Conservation (phyloP, 176 grass and related monocot genomes). For the Oryza australiensis region DNA sequence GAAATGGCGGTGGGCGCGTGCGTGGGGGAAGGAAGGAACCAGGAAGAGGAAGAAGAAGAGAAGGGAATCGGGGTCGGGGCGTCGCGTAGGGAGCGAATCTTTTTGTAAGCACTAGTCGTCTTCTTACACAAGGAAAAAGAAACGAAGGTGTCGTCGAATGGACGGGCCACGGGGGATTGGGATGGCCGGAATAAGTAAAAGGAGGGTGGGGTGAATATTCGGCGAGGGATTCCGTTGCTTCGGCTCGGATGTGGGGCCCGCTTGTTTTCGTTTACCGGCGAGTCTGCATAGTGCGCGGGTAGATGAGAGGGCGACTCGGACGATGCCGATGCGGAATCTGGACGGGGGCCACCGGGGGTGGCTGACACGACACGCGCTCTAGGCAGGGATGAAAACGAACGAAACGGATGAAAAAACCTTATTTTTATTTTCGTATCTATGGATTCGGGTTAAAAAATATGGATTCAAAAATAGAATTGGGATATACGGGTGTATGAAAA, state of each 20-base stretch:
- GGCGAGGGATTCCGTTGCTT: constrained; percentile 47
- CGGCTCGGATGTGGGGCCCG: not conserved
- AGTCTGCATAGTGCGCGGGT: not conserved
- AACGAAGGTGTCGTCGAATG: not conserved
- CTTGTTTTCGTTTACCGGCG: constrained; percentile 13
- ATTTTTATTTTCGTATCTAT: no score
- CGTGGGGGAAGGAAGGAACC: not conserved
- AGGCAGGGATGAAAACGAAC: no score
- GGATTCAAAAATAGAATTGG: no score
- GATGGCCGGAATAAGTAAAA: not conserved
- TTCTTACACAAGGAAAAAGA: constrained; percentile 18
- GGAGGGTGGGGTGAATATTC: constrained; percentile 57
- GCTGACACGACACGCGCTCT: not conserved
- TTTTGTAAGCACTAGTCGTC: not conserved
- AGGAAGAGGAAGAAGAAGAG: no score
- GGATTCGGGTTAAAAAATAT: no score
- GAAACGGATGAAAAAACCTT: no score
- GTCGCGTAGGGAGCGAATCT: constrained; percentile 84
- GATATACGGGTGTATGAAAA: no score
- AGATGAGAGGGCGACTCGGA: not conserved
- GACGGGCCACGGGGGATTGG: constrained; percentile 11
- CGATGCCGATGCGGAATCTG: constrained; percentile 20
- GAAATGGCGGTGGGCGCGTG: not conserved
- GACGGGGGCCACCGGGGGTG: not conserved
- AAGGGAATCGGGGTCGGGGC: constrained; percentile 65